These are phyloP conservation scores for Bryum argenteum DNA, from an alignment of 225 moss, liverwort and hornwort genomes.

Conservation along the genomic window DNA sequence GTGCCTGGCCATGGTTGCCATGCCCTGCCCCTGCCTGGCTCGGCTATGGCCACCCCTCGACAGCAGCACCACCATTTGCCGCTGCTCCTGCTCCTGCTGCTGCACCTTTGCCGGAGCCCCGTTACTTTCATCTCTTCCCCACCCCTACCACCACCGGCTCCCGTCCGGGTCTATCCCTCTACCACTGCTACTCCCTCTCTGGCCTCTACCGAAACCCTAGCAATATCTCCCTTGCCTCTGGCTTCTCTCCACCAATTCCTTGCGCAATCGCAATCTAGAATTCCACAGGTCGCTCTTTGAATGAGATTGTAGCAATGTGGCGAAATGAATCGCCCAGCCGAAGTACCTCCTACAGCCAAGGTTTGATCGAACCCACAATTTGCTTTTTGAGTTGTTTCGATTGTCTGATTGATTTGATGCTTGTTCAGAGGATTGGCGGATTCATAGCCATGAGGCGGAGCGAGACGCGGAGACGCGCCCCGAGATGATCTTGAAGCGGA, in stretches of 20 bases:
- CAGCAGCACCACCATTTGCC: slow-evolving; percentile 15
- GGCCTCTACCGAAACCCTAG: background rate
- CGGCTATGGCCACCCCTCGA: background rate
- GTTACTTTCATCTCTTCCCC: background rate
- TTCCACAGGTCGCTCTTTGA: background rate
- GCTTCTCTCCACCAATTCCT: too few species aligned
- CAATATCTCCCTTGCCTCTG: background rate
- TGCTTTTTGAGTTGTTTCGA: background rate
- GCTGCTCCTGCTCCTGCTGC: slow-evolving; percentile 8
- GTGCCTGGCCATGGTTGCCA: slow-evolving; percentile 44
- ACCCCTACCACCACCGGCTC: background rate
- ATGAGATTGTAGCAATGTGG: slow-evolving; percentile 45
- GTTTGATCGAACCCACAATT: slow-evolving; percentile 11
- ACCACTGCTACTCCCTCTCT: background rate
- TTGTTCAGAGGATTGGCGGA: slow-evolving; percentile 61
- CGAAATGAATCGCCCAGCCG: slow-evolving; percentile 37
- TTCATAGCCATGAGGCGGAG: slow-evolving; percentile 73
- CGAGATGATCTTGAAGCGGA: slow-evolving; percentile 89
- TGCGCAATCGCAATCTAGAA: slow-evolving; percentile 8
- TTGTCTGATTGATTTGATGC: slow-evolving; percentile 8
- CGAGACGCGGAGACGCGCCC: slow-evolving; percentile 66
- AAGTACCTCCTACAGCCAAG: slow-evolving; percentile 46
- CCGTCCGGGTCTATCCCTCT: background rate
- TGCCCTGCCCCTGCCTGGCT: slow-evolving; percentile 15
- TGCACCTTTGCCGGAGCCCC: slow-evolving; percentile 5